Evolutionary conservation across 495 filamentous ascomycete species (phyloP).

Genomic region (Xylaria castorea): DNA sequence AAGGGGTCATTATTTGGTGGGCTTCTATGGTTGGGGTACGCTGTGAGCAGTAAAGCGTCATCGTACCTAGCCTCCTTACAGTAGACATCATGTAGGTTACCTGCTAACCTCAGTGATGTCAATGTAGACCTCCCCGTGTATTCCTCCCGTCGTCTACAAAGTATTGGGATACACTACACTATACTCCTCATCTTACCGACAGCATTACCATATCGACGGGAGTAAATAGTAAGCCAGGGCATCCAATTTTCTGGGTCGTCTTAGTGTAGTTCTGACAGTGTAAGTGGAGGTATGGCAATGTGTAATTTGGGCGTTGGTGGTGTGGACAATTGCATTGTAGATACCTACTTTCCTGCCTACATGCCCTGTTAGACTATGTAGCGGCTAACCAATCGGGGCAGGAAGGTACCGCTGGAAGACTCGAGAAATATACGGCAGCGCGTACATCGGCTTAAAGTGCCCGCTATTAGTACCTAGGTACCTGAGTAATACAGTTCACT

Average conservation of each 20-base stretch:
- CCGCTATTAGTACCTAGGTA: background rate
- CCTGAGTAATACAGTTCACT: background rate
- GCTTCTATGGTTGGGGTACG: background rate
- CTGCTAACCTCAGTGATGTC: background rate
- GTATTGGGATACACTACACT: background rate
- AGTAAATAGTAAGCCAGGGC: background rate
- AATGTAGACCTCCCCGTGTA: background rate
- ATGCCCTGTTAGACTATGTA: conserved; percentile 1
- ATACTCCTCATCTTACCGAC: background rate
- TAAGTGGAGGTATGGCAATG: conserved; percentile 14
- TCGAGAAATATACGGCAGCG: conserved; percentile 8
- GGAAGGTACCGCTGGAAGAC: conserved; percentile 17
- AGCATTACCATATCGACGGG: conserved; percentile 1
- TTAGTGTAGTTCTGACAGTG: background rate
- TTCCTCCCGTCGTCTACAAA: background rate
- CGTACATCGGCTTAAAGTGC: background rate
- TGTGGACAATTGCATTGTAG: conserved; percentile 22
- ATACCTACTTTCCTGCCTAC: background rate
- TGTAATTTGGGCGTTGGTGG: conserved; percentile 2
- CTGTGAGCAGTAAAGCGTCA: conserved; percentile 4
- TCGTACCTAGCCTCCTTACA: background rate
- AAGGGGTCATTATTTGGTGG: conserved; percentile 4
- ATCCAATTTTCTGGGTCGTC: background rate
- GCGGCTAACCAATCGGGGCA: conserved; percentile 10
- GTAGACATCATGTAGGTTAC: background rate